Conservation (phyloP, 768 basidiomycete genomes). For the Amanita rubescens region DNA sequence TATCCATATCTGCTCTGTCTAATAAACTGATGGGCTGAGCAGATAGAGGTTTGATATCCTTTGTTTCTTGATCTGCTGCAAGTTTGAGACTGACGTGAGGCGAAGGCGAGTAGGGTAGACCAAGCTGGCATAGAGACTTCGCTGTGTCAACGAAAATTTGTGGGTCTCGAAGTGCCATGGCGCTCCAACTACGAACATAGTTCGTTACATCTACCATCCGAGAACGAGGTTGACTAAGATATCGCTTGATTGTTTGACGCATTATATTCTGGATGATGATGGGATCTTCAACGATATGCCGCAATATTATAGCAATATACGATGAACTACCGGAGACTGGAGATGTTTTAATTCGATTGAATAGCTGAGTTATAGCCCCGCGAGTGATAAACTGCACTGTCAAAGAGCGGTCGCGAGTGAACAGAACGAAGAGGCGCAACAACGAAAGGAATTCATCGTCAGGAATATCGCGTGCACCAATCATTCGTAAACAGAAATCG, state of each 20-base stretch:
- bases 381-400: conserved; percentile 63
- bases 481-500: conserved; percentile 67
- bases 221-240: conserved; percentile 67
- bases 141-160: conserved; percentile 68
- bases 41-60: conserved; percentile 7
- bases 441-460: conserved; percentile 79
- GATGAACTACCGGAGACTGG: conserved; percentile 68
- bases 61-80: neutral
- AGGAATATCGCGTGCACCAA: conserved; percentile 54
- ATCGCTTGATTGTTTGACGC: conserved; percentile 75
- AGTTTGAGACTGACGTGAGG: conserved; percentile 53
- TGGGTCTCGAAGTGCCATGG: conserved; percentile 78
- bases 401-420: conserved; percentile 65
- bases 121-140: conserved; percentile 63
- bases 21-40: conserved; percentile 16
- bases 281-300: conserved; percentile 83
- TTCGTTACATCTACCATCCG: conserved; percentile 57
- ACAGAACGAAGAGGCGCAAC: conserved; percentile 74
- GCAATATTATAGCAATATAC: conserved; percentile 82
- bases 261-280: conserved; percentile 61
- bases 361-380: conserved; percentile 55
- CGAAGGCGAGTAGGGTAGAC: conserved; percentile 49
- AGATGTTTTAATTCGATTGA: conserved; percentile 56
- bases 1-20: conserved; percentile 13
- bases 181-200: conserved; percentile 71